phyloP scores from a whole-genome alignment of 192 early-diverging fungal genomes.

The Coemansia sp. region DNA sequence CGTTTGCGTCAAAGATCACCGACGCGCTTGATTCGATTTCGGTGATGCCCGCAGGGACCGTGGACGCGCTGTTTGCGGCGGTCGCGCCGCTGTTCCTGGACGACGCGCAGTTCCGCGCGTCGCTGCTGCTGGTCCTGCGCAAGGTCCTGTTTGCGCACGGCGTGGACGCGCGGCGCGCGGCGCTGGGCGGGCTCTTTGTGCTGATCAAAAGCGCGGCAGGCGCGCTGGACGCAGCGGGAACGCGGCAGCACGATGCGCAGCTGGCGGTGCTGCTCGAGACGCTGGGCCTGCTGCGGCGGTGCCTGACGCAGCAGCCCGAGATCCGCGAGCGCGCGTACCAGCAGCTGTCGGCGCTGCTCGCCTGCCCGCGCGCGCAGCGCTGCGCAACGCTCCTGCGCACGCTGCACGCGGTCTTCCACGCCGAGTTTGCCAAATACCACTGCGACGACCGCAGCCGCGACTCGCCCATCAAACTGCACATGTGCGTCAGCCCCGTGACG shows the following conservation, averaged over 20 bases:
- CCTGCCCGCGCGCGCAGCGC: constrained; percentile 15
- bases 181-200: constrained; percentile 61
- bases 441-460: constrained; percentile 14
- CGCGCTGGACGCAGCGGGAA: neutral
- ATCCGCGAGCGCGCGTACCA: constrained; percentile 59
- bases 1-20: constrained; percentile 51
- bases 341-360: constrained; percentile 53
- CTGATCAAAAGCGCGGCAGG: constrained; percentile 37
- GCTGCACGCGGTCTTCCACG: constrained; percentile 18
- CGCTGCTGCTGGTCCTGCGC: constrained; percentile 65
- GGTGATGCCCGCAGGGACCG: constrained; percentile 52
- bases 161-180: constrained; percentile 59
- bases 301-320: constrained; percentile 67
- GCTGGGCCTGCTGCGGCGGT: constrained; percentile 63
- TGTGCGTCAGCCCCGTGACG: constrained; percentile 28
- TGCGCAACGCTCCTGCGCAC: constrained; percentile 16
- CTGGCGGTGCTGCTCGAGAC: constrained; percentile 27
- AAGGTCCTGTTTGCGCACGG: constrained; percentile 68
- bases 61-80: constrained; percentile 57
- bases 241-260: constrained; percentile 9
- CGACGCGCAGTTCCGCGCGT: constrained; percentile 58
- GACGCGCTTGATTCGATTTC: constrained; percentile 67
- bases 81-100: constrained; percentile 55
- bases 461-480: constrained; percentile 20
- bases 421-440: constrained; percentile 54